Percentiles rank a stretch among this genome's conserved stretches.
phyloP scores from a whole-genome alignment of 495 filamentous ascomycete species.

The Talaromyces nanjingensis region DNA sequence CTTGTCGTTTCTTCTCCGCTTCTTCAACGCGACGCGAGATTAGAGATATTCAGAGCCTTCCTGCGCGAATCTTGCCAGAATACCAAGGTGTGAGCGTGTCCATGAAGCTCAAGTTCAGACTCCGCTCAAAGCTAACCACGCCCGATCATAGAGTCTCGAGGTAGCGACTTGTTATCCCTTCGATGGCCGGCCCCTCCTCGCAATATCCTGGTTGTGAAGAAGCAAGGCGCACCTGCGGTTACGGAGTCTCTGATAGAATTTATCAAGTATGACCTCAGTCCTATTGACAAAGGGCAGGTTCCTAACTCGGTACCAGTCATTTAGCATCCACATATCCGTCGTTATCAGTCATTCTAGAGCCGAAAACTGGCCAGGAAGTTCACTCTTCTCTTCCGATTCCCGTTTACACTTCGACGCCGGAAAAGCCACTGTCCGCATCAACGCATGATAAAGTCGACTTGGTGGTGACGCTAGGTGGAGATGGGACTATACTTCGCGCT shows the following conservation, averaged over 20 bases:
- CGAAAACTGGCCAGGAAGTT: constrained; percentile 60
- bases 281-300: background rate
- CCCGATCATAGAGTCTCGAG: constrained; percentile 38
- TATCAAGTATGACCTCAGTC: constrained; percentile 44
- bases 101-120: background rate
- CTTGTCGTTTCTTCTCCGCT: constrained; percentile 30
- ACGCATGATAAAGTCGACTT: constrained; percentile 72
- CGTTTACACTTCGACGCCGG: constrained; percentile 50
- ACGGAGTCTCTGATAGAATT: constrained; percentile 70
- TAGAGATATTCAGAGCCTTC: constrained; percentile 33
- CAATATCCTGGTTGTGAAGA: constrained; percentile 87
- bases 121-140: background rate
- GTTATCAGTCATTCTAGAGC: constrained; percentile 78
- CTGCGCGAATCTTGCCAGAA: constrained; percentile 35
- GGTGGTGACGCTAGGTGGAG: constrained; percentile 82
- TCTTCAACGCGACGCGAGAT: constrained; percentile 32
- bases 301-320: constrained; percentile 44
- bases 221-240: constrained; percentile 65
- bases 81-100: constrained; percentile 40
- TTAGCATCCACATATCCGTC: constrained; percentile 71
- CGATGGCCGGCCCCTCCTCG: constrained; percentile 85
- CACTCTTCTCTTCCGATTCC: constrained; percentile 72
- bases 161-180: constrained; percentile 66
- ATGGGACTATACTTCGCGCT: constrained; percentile 91
- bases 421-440: constrained; percentile 27